Evolutionary conservation across 2,329 filamentous ascomycete genomes (phyloP), one percentile per base, ranked within the genome.

Genomic region (Aspergillus pseudotamarii): DNA sequence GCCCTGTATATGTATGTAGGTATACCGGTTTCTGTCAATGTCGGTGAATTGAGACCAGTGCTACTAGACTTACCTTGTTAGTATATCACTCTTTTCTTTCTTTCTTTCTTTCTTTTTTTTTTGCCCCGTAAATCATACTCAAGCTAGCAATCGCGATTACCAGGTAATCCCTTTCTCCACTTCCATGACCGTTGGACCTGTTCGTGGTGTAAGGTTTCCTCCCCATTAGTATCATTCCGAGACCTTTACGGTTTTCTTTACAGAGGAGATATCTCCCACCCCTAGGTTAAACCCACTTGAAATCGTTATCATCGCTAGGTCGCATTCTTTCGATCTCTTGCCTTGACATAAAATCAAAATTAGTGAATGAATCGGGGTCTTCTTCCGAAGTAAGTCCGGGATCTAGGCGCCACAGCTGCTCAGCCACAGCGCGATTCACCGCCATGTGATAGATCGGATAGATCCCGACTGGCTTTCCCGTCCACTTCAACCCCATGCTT

Each of bases 401-500:
- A 14, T 9, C 58, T 45, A 61, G 58, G 59, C 58, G 57, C 62
- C 57, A 63, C 63, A 60, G 26, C 14, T 26, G 28, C 65, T 63
- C 6, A 51, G 48, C 48, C 48, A 51, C 48, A 32, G 23, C 5
- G 12, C 26, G 16, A 51, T 72, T 71, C 72, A 74, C 73, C 72
- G 73, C 73, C 63, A 74, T 73, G 64, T 75, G 72, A 75, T 72
- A 68, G 51, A 66, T 73, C 71, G 63, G 64, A 65, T 62, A 62
- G 58, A 61, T 59, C 55, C 51, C 55, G 61, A 56, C 53, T 50
- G 46, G 55, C 51, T 28, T 9, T 51, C 36, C 23, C 48, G 21
- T 55, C 50, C 26, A 43, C 32, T 59, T 54, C 43, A 41, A 50
- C 62, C 63, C 63, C 60, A 58, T 65, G 63, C 63, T 63, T 65